Evolutionary conservation across 2,329 filamentous ascomycete species (phyloP).

Genomic region (Clonostachys chloroleuca): DNA sequence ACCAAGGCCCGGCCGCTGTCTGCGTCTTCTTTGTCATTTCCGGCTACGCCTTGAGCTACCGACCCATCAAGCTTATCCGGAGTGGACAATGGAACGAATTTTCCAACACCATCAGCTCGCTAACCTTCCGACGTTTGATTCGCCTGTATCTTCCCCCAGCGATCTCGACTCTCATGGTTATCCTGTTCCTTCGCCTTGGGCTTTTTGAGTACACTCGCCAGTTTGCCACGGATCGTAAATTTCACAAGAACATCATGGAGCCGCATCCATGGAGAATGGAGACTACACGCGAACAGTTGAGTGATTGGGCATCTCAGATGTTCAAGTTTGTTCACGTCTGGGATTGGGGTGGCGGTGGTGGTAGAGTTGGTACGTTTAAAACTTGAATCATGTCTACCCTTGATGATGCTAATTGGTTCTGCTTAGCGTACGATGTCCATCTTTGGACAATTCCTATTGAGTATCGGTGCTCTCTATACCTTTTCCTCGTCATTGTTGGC

Average conservation of each 20-base stretch:
- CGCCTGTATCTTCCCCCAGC: constrained; percentile 47
- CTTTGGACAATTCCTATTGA: constrained; percentile 62
- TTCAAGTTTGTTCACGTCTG: constrained; percentile 46
- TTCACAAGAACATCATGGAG: constrained; percentile 44
- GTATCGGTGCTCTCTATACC: constrained; percentile 51
- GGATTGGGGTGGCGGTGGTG: constrained; percentile 41
- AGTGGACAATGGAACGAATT: constrained; percentile 30
- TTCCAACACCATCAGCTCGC: constrained; percentile 38
- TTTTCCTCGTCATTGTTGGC: constrained; percentile 49
- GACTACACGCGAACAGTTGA: constrained; percentile 30
- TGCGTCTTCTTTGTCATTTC: constrained; percentile 60
- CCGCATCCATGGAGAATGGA: constrained; percentile 34
- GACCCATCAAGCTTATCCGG: constrained; percentile 41
- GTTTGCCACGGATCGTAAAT: constrained; percentile 35
- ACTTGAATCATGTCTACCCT: constrained; percentile 17
- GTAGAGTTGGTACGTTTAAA: constrained; percentile 20
- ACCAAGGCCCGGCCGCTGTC: constrained; percentile 51
- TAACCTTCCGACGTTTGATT: constrained; percentile 45
- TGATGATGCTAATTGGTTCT: constrained; percentile 7
- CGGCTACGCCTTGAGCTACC: constrained; percentile 54
- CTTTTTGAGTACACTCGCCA: constrained; percentile 42
- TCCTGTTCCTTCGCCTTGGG: constrained; percentile 36
- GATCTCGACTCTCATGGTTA: constrained; percentile 43
- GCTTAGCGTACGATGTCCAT: constrained; percentile 46
- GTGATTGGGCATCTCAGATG: constrained; percentile 42